A percentile compares a stretch with the other conserved stretches of the same genome.
Evolutionary conservation across 345 rosid genomes (phyloP).

Genomic region (Eucalyptus polyanthemos): DNA sequence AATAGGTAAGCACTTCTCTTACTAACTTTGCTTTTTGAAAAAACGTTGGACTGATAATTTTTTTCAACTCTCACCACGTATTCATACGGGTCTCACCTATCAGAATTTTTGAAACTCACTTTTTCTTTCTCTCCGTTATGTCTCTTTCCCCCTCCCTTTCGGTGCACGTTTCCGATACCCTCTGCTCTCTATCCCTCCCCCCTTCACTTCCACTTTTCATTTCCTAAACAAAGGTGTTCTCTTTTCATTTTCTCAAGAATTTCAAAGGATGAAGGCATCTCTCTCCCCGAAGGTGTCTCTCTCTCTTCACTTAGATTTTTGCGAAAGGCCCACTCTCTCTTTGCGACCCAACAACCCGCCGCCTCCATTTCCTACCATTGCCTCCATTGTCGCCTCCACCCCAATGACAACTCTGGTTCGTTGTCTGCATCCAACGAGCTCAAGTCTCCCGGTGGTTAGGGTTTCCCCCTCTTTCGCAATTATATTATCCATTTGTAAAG

Average conservation of each 20-base stretch:
- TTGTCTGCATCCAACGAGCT: neutral
- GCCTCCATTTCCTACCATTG: neutral
- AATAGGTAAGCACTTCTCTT: neutral
- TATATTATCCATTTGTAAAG: neutral
- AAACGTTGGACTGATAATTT: neutral
- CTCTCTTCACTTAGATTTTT: neutral
- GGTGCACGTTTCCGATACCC: too few species aligned
- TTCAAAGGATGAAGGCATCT: neutral
- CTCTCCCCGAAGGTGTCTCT: neutral
- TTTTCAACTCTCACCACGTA: neutral
- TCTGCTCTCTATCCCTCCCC: neutral
- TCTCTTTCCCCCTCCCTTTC: neutral
- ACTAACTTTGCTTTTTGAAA: neutral
- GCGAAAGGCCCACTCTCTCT: neutral
- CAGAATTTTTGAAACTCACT: neutral
- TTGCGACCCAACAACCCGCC: neutral
- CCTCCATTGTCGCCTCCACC: neutral
- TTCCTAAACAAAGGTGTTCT: neutral
- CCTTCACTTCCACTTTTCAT: neutral
- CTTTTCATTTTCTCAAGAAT: neutral
- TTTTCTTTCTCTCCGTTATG: neutral
- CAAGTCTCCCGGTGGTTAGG: neutral
- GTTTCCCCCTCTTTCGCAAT: neutral
- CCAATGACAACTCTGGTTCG: neutral
- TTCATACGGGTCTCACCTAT: neutral